Conservation (phyloP, 1,284 basidiomycete species). For the Fomitopsis palustris region DNA sequence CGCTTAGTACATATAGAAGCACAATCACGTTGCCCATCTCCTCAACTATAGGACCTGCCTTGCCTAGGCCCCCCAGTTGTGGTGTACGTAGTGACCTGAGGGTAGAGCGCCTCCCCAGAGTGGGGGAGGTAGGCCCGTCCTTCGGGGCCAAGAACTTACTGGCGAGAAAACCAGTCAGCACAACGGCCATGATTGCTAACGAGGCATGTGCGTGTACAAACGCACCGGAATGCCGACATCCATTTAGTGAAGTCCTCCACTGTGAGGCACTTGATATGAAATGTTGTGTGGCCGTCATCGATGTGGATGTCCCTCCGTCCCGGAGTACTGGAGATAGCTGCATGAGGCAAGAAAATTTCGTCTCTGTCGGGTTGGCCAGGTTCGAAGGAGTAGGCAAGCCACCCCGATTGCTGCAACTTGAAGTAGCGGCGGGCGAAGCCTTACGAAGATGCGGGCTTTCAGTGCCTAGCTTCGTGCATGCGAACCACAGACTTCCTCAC, state of each 20-base stretch:
- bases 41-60: slow-evolving; percentile 48
- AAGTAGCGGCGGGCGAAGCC: slow-evolving; percentile 86
- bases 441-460: slow-evolving; percentile 26
- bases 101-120: slow-evolving; percentile 45
- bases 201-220: not conserved
- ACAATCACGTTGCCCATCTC: slow-evolving; percentile 49
- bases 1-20: not conserved
- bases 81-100: slow-evolving; percentile 19
- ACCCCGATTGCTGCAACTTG: slow-evolving; percentile 58
- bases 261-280: slow-evolving; percentile 74
- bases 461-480: not conserved
- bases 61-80: slow-evolving; percentile 30
- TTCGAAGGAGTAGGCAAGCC: slow-evolving; percentile 74
- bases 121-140: slow-evolving; percentile 27
- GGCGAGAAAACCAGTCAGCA: not conserved
- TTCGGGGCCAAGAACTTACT: slow-evolving; percentile 58
- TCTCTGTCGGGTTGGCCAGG: slow-evolving; percentile 71
- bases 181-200: too few relatives aligned
- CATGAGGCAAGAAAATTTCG: slow-evolving; percentile 60
- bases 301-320: slow-evolving; percentile 75
- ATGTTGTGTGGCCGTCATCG: slow-evolving; percentile 72
- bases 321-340: slow-evolving; percentile 68
- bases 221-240: slow-evolving; percentile 71
- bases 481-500: slow-evolving; percentile 31
- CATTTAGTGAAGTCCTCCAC: slow-evolving; percentile 69